Evolutionary conservation across 2,329 filamentous ascomycete species (phyloP).

Genomic region (Ophiocordyceps camponoti-saundersi): DNA sequence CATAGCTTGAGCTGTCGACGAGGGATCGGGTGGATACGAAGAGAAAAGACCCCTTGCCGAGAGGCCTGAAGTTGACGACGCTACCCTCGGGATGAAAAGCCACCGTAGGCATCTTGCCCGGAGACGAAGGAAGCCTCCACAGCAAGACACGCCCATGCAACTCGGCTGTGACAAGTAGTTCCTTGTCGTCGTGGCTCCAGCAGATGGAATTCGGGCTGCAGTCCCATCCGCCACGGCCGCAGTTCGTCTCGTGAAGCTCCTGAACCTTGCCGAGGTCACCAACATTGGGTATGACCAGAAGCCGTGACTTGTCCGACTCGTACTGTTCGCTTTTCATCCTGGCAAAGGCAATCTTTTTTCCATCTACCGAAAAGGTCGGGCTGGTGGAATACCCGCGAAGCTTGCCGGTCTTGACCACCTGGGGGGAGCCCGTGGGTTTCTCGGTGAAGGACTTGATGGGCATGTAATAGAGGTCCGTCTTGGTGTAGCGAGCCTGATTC

Average conservation of each 20-base stretch:
- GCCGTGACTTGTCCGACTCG: slow-evolving; percentile 55
- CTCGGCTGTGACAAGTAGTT: slow-evolving; percentile 60
- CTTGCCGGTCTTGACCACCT: slow-evolving; percentile 33
- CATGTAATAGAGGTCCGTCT: slow-evolving; percentile 64
- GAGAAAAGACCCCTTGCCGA: slow-evolving; percentile 31
- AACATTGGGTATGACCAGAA: slow-evolving; percentile 48
- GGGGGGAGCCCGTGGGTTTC: slow-evolving; percentile 27
- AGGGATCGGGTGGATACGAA: slow-evolving; percentile 53
- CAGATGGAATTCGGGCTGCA: slow-evolving; percentile 35
- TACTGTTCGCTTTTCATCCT: slow-evolving; percentile 65
- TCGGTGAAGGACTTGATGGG: slow-evolving; percentile 45
- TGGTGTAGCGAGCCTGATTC: slow-evolving; percentile 59
- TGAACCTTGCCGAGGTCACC: slow-evolving; percentile 37
- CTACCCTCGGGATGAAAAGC: slow-evolving; percentile 35
- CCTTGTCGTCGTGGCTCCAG: slow-evolving; percentile 41
- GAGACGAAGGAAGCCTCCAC: slow-evolving; percentile 43
- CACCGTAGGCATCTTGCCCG: slow-evolving; percentile 30
- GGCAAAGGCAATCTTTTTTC: slow-evolving; percentile 55
- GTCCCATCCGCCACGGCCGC: slow-evolving; percentile 49
- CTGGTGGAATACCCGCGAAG: slow-evolving; percentile 46
- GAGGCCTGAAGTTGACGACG: slow-evolving; percentile 32
- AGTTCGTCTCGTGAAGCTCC: slow-evolving; percentile 43
- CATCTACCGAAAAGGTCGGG: slow-evolving; percentile 61
- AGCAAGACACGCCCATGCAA: slow-evolving; percentile 45
- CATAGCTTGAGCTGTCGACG: slow-evolving; percentile 56